Evolutionary conservation across 495 filamentous ascomycete species (phyloP).

Genomic region (Hypoxylon trugodes): DNA sequence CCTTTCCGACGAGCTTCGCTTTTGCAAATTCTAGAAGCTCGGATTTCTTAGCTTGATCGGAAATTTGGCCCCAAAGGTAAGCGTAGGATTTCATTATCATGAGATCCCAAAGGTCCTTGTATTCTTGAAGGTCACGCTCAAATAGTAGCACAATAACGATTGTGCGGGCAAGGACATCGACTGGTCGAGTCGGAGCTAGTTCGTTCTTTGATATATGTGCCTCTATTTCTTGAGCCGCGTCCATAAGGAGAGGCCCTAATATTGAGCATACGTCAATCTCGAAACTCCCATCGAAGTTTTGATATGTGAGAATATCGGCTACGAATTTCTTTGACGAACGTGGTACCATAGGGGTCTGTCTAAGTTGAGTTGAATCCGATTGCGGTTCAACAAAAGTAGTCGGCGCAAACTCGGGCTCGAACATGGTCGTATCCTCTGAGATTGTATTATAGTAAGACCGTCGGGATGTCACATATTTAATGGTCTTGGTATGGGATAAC

Average conservation of each 20-base stretch:
- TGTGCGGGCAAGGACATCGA: background rate
- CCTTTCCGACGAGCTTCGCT: background rate
- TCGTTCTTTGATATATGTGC: background rate
- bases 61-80: background rate
- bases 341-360: background rate
- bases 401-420: no score
- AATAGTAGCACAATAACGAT: background rate
- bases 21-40: background rate
- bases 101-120: background rate
- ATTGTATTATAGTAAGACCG: no score
- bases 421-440: no score
- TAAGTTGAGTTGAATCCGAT: background rate
- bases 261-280: background rate
- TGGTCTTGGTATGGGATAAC: no score
- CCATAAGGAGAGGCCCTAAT: background rate
- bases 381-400: no score
- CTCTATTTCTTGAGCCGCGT: background rate
- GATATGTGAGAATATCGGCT: background rate
- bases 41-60: background rate
- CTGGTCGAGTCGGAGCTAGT: background rate
- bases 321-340: background rate
- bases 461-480: no score
- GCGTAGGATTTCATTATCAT: background rate
- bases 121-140: constrained; percentile 1
- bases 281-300: constrained; percentile 4